phyloP scores from a whole-genome alignment of 805 yeast species.

The Dipodascopsis uninucleata region DNA sequence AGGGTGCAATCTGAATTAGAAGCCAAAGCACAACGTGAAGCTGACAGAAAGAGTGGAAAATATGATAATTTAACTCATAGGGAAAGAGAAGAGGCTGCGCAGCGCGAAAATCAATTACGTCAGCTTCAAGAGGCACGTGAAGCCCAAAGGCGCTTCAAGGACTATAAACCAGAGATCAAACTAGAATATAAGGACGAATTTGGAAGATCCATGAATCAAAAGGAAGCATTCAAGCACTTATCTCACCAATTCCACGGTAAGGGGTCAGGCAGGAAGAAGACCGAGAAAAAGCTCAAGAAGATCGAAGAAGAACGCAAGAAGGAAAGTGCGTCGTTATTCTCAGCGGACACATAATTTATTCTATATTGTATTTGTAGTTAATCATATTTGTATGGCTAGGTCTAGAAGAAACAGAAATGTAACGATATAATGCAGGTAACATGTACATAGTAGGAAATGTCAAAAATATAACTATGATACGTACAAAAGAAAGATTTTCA shows the following conservation, averaged over 20 bases:
- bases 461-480: too few relatives aligned
- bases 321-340: slow-evolving; percentile 27
- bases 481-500: too few relatives aligned
- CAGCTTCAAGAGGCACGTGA: slow-evolving; percentile 34
- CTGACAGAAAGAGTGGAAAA: slow-evolving; percentile 29
- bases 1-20: slow-evolving; percentile 27
- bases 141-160: slow-evolving; percentile 35
- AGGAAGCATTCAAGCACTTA: slow-evolving; percentile 71
- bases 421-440: not conserved
- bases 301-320: slow-evolving; percentile 32
- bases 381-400: too few relatives aligned
- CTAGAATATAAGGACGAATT: slow-evolving; percentile 60
- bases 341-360: too few relatives aligned
- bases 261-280: slow-evolving; percentile 37
- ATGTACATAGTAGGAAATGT: too few relatives aligned
- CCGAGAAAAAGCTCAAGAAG: slow-evolving; percentile 35
- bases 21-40: slow-evolving; percentile 27
- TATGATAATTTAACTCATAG: slow-evolving; percentile 33
- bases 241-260: slow-evolving; percentile 77
- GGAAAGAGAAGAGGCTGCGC: slow-evolving; percentile 36
- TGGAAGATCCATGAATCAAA: slow-evolving; percentile 57
- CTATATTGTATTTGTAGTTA: too few relatives aligned
- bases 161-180: slow-evolving; percentile 44
- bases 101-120: slow-evolving; percentile 32
- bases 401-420: not conserved